Percentiles rank a stretch among this genome's conserved stretches.
Evolutionary conservation across 2,329 filamentous ascomycete genomes (phyloP).

Genomic region (Phaeophleospora eucalypticola): DNA sequence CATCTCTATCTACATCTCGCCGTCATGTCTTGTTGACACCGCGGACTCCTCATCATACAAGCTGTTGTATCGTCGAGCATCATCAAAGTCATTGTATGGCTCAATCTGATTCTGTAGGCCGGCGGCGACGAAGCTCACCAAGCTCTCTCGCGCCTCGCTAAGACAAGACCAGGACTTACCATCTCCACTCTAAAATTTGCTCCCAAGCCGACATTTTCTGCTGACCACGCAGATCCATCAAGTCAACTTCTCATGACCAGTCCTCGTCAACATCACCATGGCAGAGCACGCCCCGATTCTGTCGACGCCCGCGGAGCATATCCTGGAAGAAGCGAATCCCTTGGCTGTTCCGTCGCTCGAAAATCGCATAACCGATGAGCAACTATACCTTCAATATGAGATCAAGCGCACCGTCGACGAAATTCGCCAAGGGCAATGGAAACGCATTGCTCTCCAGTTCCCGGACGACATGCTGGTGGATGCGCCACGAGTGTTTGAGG

Average conservation of each 20-base stretch:
- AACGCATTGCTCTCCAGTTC: slow-evolving; percentile 84
- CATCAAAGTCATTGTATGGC: too few relatives aligned
- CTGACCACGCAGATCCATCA: slow-evolving; percentile 5
- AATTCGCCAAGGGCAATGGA: slow-evolving; percentile 68
- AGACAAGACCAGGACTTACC: too few relatives aligned
- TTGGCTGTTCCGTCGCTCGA: slow-evolving; percentile 28
- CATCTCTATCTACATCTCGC: too few relatives aligned
- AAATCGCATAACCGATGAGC: slow-evolving; percentile 56
- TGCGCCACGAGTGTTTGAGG: slow-evolving; percentile 72
- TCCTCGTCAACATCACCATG: slow-evolving; percentile 9
- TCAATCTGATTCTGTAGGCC: too few relatives aligned
- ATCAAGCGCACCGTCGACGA: slow-evolving; percentile 73
- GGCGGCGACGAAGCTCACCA: too few relatives aligned
- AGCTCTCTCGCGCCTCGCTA: too few relatives aligned
- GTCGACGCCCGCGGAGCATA: slow-evolving; percentile 59
- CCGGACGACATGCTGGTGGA: slow-evolving; percentile 89
- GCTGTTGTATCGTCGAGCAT: too few relatives aligned
- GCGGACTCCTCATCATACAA: too few relatives aligned
- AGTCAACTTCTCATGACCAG: too few relatives aligned
- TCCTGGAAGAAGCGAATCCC: slow-evolving; percentile 53
- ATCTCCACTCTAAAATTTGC: too few relatives aligned
- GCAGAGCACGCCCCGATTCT: slow-evolving; percentile 50
- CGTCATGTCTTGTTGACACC: too few relatives aligned
- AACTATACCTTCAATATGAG: slow-evolving; percentile 76
- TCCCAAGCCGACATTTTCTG: too few relatives aligned